A percentile compares a stretch with the other conserved stretches of the same genome.
These are phyloP conservation scores for Ophidiomyces ophidiicola DNA, from an alignment of 2,329 filamentous ascomycete species.

Conservation along the genomic window DNA sequence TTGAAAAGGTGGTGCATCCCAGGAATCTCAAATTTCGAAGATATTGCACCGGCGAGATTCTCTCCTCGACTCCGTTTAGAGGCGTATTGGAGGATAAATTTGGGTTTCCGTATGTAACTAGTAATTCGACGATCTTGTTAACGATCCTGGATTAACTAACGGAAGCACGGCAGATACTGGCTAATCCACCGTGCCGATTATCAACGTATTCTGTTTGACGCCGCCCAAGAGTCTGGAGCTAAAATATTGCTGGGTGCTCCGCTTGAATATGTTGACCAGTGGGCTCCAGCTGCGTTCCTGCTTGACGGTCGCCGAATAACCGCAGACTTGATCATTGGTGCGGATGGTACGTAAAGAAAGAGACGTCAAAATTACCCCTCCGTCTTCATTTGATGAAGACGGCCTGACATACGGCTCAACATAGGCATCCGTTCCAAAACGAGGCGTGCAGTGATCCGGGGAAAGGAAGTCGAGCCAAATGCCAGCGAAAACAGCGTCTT, in stretches of 20 bases:
- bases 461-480: conserved; percentile 3
- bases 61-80: conserved; percentile 26
- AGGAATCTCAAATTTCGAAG: conserved; percentile 24
- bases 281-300: conserved; percentile 22
- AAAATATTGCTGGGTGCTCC: conserved; percentile 20
- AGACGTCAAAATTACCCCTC: no score
- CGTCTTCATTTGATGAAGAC: not conserved
- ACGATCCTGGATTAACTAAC: conserved; percentile 2
- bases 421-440: conserved; percentile 12
- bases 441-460: conserved; percentile 8
- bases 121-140: not conserved
- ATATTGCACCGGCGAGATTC: conserved; percentile 22
- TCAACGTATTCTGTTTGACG: conserved; percentile 21
- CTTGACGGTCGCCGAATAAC: conserved; percentile 21
- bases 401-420: not conserved
- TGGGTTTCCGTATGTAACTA: conserved; percentile 9
- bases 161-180: conserved; percentile 16
- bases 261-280: conserved; percentile 17
- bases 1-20: conserved; percentile 18
- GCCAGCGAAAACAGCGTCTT: conserved; percentile 8
- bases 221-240: conserved; percentile 28
- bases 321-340: conserved; percentile 36
- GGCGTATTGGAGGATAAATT: conserved; percentile 21
- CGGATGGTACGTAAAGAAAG: conserved; percentile 40
- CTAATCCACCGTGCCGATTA: conserved; percentile 27